Evolutionary conservation across 306 rosid genomes (phyloP).

Genomic region (Medicago arabica): DNA sequence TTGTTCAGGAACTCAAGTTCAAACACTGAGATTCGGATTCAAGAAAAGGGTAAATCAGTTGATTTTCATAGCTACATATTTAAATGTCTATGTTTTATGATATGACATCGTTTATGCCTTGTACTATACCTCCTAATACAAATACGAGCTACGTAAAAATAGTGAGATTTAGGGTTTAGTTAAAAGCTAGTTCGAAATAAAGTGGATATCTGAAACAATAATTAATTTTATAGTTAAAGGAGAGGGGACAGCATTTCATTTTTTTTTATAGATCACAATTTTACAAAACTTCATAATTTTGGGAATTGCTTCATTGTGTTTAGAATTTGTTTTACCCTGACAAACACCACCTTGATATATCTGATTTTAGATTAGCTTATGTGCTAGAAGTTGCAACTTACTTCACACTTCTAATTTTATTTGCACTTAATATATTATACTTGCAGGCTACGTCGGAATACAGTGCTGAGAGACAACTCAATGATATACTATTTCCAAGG

Average conservation of each 20-base stretch:
- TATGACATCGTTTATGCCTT: slow-evolving; percentile 2
- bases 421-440: slow-evolving; percentile 18
- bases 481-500: slow-evolving; percentile 79
- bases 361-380: slow-evolving; percentile 16
- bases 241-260: background rate
- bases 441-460: slow-evolving; percentile 89
- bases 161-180: background rate
- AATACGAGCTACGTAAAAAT: background rate
- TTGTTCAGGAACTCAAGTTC: slow-evolving; percentile 92
- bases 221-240: background rate
- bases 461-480: slow-evolving; percentile 87
- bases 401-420: background rate
- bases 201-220: background rate
- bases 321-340: background rate
- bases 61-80: slow-evolving; percentile 25
- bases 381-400: slow-evolving; percentile 14
- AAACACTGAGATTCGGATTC: slow-evolving; percentile 80
- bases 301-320: background rate
- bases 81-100: background rate
- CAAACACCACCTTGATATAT: slow-evolving; percentile 3
- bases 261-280: background rate
- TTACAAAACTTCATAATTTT: background rate
- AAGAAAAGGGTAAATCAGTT: slow-evolving; percentile 65
- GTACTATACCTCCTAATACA: background rate
- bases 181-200: slow-evolving; percentile 21